Percentiles rank a stretch among this genome's conserved stretches.
These are phyloP conservation scores for Sodiomyces alkalinus DNA, from an alignment of 2,329 filamentous ascomycete genomes.

Conservation along the genomic window DNA sequence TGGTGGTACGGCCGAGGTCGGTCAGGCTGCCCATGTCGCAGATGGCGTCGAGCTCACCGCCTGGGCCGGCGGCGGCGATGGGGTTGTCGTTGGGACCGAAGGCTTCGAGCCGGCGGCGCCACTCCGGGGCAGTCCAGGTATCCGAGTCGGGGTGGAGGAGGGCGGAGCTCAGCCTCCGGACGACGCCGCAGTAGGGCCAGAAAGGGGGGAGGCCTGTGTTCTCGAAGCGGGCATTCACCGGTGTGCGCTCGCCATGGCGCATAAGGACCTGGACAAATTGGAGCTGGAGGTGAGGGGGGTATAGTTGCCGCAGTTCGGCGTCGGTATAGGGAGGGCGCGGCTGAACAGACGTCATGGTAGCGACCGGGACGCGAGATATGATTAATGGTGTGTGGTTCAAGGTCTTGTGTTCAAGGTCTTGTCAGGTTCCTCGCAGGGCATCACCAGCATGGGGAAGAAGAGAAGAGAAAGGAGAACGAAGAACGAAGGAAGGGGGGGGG, in stretches of 20 bases:
- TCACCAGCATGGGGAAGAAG: no score
- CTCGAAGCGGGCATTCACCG: slow-evolving; percentile 76
- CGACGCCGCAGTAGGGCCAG: slow-evolving; percentile 86
- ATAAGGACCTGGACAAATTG: slow-evolving; percentile 81
- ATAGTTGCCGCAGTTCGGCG: slow-evolving; percentile 67
- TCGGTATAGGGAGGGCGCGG: slow-evolving; percentile 64
- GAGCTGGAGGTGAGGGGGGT: slow-evolving; percentile 65
- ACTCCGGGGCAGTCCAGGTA: slow-evolving; percentile 33
- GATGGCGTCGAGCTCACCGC: slow-evolving; percentile 59
- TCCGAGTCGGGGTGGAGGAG: slow-evolving; percentile 26
- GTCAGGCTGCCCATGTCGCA: slow-evolving; percentile 71
- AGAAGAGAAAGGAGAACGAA: background rate
- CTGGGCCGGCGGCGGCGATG: slow-evolving; percentile 50
- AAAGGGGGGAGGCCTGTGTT: slow-evolving; percentile 53
- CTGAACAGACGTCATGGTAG: slow-evolving; percentile 59
- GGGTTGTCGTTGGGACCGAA: slow-evolving; percentile 61
- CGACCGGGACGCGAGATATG: background rate
- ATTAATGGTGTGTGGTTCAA: no score
- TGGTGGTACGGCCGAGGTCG: slow-evolving; percentile 58
- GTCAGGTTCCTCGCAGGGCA: background rate
- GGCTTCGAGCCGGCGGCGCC: slow-evolving; percentile 66
- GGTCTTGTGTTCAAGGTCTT: background rate
- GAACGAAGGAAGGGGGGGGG: background rate
- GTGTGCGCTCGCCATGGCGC: slow-evolving; percentile 68
- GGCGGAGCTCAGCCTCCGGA: slow-evolving; percentile 47